phyloP scores from a whole-genome alignment of 2,329 filamentous ascomycete species.

The Cladosporium sp. region DNA sequence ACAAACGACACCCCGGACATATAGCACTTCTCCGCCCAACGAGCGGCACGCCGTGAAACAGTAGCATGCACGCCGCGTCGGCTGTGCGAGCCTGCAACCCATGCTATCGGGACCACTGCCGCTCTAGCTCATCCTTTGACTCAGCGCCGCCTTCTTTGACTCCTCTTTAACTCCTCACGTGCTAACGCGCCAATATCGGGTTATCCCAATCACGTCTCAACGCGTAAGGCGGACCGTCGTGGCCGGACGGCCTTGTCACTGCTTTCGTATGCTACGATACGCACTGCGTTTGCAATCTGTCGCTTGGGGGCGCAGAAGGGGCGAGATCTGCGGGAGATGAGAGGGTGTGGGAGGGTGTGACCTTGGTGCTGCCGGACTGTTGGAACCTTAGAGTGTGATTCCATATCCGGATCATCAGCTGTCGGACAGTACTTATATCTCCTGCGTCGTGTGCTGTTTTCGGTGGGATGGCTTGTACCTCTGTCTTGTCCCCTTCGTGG shows the following conservation, averaged over 20 bases:
- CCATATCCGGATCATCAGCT: neutral
- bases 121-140: constrained; percentile 9
- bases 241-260: constrained; percentile 7
- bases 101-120: constrained; percentile 10
- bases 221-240: constrained; percentile 4
- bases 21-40: neutral
- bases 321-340: constrained; percentile 7
- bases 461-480: constrained; percentile 9
- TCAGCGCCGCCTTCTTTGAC: neutral
- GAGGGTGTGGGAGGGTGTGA: constrained; percentile 1
- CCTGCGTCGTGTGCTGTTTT: constrained; percentile 14
- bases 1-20: neutral
- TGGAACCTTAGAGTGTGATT: neutral
- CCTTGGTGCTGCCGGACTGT: neutral
- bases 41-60: constrained; percentile 8
- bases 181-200: constrained; percentile 13
- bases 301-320: neutral
- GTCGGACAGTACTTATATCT: constrained; percentile 6
- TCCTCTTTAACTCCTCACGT: constrained; percentile 6
- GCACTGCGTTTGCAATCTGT: constrained; percentile 7
- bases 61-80: constrained; percentile 7
- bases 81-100: constrained; percentile 9
- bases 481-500: neutral
- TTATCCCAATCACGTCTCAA: neutral
- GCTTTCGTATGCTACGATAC: constrained; percentile 5